phyloP scores from a whole-genome alignment of 1,139 yeast species.

The Saccharomyces uvarum region DNA sequence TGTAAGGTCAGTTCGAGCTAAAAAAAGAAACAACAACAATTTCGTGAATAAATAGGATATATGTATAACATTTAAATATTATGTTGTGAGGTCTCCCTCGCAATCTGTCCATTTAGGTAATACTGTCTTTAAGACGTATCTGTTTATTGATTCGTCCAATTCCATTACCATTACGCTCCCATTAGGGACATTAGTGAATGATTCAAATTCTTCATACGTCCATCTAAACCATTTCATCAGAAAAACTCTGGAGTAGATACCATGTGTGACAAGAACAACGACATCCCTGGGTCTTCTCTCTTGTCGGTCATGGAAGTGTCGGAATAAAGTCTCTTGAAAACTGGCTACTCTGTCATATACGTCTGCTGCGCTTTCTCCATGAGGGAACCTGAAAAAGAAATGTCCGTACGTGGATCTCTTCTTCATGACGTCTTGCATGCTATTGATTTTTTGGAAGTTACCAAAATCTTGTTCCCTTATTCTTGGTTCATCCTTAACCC shows the following conservation, averaged over 20 bases:
- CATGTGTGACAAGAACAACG: conserved; percentile 80
- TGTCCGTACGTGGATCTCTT: conserved; percentile 81
- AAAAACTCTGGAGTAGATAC: conserved; percentile 88
- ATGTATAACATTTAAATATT: neutral
- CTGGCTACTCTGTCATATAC: conserved; percentile 86
- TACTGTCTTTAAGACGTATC: conserved; percentile 46
- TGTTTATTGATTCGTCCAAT: conserved; percentile 38
- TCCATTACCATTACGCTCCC: conserved; percentile 80
- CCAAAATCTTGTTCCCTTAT: conserved; percentile 94
- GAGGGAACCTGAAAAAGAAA: conserved; percentile 82
- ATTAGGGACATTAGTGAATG: conserved; percentile 72
- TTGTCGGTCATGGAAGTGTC: conserved; percentile 52
- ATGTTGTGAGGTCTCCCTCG: conserved; percentile 1
- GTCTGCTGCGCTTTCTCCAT: conserved; percentile 94
- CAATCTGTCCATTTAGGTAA: conserved; percentile 45
- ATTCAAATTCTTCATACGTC: conserved; percentile 84
- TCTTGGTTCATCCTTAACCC: conserved; percentile 75
- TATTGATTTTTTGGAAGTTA: conserved; percentile 57
- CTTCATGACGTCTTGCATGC: conserved; percentile 69
- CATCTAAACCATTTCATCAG: conserved; percentile 90
- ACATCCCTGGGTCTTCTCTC: conserved; percentile 35
- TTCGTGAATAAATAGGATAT: neutral
- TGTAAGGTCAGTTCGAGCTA: neutral
- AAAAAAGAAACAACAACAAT: neutral
- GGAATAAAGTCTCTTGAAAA: conserved; percentile 74